Conservation (phyloP, 768 basidiomycete genomes). For the Tylopilus plumbeoviolaceoides region DNA sequence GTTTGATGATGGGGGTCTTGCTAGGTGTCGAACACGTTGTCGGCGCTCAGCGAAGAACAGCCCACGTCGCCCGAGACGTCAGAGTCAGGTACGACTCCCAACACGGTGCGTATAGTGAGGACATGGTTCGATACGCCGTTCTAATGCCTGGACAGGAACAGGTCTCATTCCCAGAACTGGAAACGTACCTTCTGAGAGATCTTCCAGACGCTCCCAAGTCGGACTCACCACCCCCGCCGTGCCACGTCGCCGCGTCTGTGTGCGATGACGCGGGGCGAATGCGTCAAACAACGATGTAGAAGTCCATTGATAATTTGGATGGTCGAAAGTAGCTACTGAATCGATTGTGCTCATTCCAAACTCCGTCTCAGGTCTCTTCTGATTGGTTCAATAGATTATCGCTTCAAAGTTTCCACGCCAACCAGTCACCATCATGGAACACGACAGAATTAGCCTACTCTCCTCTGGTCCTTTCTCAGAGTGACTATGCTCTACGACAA, state of each 20-base stretch:
- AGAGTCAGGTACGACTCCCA: background rate
- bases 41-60: conserved; percentile 7
- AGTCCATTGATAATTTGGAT: background rate
- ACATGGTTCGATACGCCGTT: background rate
- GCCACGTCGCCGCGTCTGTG: background rate
- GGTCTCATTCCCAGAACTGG: background rate
- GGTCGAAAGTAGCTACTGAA: no score
- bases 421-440: no score
- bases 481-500: no score
- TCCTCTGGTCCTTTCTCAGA: no score
- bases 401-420: no score
- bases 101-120: background rate
- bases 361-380: no score
- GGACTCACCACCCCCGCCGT: background rate
- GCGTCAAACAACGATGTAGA: background rate
- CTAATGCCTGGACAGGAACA: conserved; percentile 10
- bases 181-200: conserved; percentile 3
- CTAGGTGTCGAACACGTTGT: conserved; percentile 5
- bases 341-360: no score
- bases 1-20: no score
- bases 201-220: conserved; percentile 9
- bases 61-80: background rate
- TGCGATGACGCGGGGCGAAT: background rate
- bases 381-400: no score
- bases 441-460: no score